phyloP scores from a whole-genome alignment of 2,329 filamentous ascomycete genomes.

The Ophiostoma montium region DNA sequence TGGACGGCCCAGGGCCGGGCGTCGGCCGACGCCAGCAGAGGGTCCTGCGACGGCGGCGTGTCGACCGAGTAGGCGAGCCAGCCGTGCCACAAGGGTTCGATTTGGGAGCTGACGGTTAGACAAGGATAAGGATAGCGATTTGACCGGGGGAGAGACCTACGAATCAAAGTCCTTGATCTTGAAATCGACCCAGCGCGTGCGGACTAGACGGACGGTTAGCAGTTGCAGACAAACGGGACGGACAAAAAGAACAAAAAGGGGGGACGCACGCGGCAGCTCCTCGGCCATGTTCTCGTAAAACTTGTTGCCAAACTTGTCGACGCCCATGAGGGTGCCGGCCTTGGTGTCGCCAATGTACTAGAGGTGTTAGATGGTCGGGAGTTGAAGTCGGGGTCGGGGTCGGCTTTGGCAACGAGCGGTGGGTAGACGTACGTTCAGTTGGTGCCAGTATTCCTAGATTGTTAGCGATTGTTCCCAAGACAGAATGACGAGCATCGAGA shows the following conservation, averaged over 20 bases:
- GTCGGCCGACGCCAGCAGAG: constrained; percentile 41
- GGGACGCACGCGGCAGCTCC: constrained; percentile 66
- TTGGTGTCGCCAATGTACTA: constrained; percentile 76
- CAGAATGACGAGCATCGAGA: neutral
- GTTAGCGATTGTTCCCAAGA: neutral
- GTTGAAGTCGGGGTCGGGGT: neutral
- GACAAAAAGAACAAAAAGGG: neutral
- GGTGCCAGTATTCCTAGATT: constrained; percentile 70
- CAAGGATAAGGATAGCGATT: neutral
- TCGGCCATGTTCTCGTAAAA: constrained; percentile 93
- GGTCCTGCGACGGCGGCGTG: constrained; percentile 66
- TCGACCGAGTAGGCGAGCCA: constrained; percentile 95
- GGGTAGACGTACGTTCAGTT: constrained; percentile 68
- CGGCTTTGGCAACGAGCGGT: constrained; percentile 11
- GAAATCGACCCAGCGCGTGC: constrained; percentile 96
- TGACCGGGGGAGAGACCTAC: constrained; percentile 27
- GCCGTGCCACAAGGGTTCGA: constrained; percentile 94
- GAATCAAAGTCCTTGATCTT: constrained; percentile 73
- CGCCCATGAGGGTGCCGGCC: constrained; percentile 70
- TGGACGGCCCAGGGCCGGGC: constrained; percentile 60
- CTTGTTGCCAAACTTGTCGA: constrained; percentile 91
- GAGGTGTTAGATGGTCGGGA: neutral
- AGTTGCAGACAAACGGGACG: neutral
- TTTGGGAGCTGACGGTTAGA: constrained; percentile 44
- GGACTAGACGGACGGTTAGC: constrained; percentile 41